These are phyloP conservation scores for Tanacetum coccineum DNA, from an alignment of 129 eudicot genomes.

Conservation along the genomic window DNA sequence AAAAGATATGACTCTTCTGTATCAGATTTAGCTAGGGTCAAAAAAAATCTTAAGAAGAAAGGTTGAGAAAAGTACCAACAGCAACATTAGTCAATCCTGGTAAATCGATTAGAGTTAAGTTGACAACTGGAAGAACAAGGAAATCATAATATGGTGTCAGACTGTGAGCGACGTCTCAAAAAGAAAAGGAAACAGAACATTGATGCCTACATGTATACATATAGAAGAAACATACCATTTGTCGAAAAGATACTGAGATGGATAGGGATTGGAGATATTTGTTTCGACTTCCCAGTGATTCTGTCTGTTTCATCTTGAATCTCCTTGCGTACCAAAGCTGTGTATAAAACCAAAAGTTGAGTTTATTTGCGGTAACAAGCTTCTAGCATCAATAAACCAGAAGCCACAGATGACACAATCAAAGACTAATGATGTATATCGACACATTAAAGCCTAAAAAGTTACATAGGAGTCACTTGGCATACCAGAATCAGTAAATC, in stretches of 20 bases:
- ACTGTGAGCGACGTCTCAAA: background rate
- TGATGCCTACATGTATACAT: slow-evolving; percentile 1
- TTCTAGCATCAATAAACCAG: no score
- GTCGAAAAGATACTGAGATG: slow-evolving; percentile 98
- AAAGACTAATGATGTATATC: background rate
- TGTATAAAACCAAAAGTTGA: background rate
- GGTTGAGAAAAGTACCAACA: slow-evolving; percentile 44
- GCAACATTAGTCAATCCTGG: slow-evolving; percentile 71
- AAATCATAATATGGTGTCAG: background rate
- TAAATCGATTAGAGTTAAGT: slow-evolving; percentile 62
- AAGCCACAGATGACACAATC: background rate
- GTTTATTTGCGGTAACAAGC: no score
- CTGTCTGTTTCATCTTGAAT: slow-evolving; percentile 97
- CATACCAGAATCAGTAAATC: slow-evolving; percentile 82
- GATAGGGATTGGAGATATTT: slow-evolving; percentile 94
- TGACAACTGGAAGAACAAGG: slow-evolving; percentile 43
- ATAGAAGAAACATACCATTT: slow-evolving; percentile 46
- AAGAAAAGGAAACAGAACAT: background rate
- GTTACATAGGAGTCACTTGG: background rate
- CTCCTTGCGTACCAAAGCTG: slow-evolving; percentile 91
- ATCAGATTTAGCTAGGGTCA: slow-evolving; percentile 14
- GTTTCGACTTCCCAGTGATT: slow-evolving; percentile 84
- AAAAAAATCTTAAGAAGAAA: slow-evolving; percentile 8
- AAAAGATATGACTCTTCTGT: background rate
- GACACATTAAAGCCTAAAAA: background rate